Evolutionary conservation across 805 yeast species (phyloP), one percentile per base, ranked within the genome.

Genomic region (Starmerella vaccinii): DNA sequence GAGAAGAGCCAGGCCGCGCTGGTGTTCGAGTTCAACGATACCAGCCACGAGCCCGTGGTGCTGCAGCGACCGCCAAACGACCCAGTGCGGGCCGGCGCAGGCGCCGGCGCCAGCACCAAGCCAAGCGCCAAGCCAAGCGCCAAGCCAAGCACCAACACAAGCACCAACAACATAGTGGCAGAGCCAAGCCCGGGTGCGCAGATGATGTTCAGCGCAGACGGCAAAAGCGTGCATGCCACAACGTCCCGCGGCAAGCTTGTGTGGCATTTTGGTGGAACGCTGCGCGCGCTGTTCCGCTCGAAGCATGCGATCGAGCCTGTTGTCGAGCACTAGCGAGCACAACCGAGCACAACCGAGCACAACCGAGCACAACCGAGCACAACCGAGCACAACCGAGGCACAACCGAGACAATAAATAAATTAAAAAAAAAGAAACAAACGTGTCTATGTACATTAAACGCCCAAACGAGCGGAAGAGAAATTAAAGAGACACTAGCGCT

Each of bases 191-290:
- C 19, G 13, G n/a, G 5, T 10, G 18, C 30, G 29, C 45, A 24
- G 33, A 49, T 47, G 9, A 29, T 38, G 13, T 55, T 55, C 50
- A 47, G 49, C n/a, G 49, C 37, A 3, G 56, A 52, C 37, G 58
- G 56, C 2, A 35, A 46, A 13, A n/a, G 33, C 15, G 54, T 52
- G 3, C 13, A 47, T 21, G 52, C 50, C 9, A 23, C 7, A 4
- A 19, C 18, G 9, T 9, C 43, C 12, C 18, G 21, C 1, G 24
- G 33, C 4, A 33, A 19, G 38, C 42, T 35, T 23, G 29, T 45
- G 10, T 55, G 58, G 58, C 19, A 19, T 16, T 23, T 55, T 19
- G 19, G 27, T 10, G 45, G 51, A 8, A 45, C 51, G 5, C 12
- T 50, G 22, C 30, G 32, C 30, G 15, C 38, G 12, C 24, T 52